Evolutionary conservation across 495 filamentous ascomycete genomes (phyloP).

Genomic region (Talaromyces ruber): DNA sequence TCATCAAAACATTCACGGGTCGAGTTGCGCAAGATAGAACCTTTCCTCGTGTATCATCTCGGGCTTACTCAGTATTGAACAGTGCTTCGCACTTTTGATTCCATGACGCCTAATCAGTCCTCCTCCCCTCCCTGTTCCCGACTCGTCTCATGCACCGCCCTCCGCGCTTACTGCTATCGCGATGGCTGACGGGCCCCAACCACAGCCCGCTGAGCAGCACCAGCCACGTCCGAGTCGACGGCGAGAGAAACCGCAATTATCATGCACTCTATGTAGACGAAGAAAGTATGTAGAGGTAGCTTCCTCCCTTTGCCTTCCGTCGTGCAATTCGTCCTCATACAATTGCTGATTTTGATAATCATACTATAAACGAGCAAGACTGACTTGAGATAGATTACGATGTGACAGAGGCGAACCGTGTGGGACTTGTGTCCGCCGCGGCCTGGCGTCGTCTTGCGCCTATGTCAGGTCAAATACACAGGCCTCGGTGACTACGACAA

Average conservation of each 20-base stretch:
- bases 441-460: conserved; percentile 18
- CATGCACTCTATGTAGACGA: background rate
- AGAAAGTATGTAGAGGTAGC: background rate
- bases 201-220: background rate
- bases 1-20: background rate
- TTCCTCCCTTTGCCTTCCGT: conserved; percentile 4
- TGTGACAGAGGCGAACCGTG: conserved; percentile 17
- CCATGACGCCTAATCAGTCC: background rate
- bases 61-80: background rate
- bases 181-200: background rate
- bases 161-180: background rate
- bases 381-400: conserved; percentile 8
- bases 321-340: no score
- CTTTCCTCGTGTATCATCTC: background rate
- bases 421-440: conserved; percentile 19
- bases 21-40: background rate
- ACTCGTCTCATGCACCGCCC: background rate
- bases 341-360: background rate
- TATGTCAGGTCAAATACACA: conserved; percentile 8
- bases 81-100: background rate
- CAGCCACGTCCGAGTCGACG: background rate
- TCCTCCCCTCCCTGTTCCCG: background rate
- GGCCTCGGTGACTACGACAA: conserved; percentile 10
- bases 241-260: background rate
- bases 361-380: background rate